Evolutionary conservation across 805 yeast species (phyloP).

Genomic region (Zygosaccharomyces rouxii): DNA sequence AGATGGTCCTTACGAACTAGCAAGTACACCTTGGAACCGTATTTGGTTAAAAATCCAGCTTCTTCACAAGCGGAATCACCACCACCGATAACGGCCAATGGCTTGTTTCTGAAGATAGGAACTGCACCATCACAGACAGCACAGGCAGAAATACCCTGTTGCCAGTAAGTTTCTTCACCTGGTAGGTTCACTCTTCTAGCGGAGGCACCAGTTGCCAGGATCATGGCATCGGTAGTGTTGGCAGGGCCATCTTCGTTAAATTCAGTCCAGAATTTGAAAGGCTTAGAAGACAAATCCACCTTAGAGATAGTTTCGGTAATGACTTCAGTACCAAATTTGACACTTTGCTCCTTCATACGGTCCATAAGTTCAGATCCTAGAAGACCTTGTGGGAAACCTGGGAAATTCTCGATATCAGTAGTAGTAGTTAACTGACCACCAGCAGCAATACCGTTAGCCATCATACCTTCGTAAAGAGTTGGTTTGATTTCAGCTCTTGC

Average conservation of each 20-base stretch:
- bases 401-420: conserved; percentile 97
- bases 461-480: conserved; percentile 87
- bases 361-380: conserved; percentile 89
- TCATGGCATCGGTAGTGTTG: conserved; percentile 84
- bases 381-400: conserved; percentile 95
- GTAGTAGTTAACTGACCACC: conserved; percentile 99
- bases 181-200: conserved; percentile 92
- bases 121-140: conserved; percentile 99
- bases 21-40: conserved; percentile 92
- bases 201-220: conserved; percentile 96
- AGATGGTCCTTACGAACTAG: conserved; percentile 91
- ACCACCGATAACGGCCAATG: conserved; percentile 96
- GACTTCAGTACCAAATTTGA: conserved; percentile 85
- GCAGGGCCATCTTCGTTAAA: conserved; percentile 90
- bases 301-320: conserved; percentile 93
- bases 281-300: conserved; percentile 80
- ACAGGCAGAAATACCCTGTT: conserved; percentile 97
- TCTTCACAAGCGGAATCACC: conserved; percentile 99
- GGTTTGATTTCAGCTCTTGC: conserved; percentile 97
- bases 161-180: conserved; percentile 99
- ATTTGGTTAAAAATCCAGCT: conserved; percentile 93
- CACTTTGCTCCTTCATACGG: conserved; percentile 84
- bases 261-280: conserved; percentile 97
- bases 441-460: conserved; percentile 96
- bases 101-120: conserved; percentile 96